Conservation (phyloP, 1,139 yeast genomes). For the Candida neerlandica region DNA sequence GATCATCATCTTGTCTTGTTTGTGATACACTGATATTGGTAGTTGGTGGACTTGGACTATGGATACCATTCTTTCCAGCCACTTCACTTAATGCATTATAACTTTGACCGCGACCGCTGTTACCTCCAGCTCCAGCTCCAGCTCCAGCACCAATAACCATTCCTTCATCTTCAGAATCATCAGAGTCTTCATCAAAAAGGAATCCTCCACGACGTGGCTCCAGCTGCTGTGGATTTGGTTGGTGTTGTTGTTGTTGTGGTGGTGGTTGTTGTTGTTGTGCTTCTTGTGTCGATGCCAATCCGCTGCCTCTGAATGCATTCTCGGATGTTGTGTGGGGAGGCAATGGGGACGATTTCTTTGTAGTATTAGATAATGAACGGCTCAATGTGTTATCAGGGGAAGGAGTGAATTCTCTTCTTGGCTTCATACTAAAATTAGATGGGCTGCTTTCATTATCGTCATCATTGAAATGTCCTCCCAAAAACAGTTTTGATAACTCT, state of each 20-base stretch:
- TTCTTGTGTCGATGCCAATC: slow-evolving; percentile 21
- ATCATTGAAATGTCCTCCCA: slow-evolving; percentile 22
- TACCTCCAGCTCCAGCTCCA: slow-evolving; percentile 13
- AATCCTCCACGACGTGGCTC: slow-evolving; percentile 21
- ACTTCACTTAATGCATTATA: slow-evolving; percentile 53
- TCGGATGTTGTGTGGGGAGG: slow-evolving; percentile 52
- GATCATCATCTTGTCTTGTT: slow-evolving; percentile 6
- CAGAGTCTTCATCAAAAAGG: slow-evolving; percentile 35
- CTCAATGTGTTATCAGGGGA: slow-evolving; percentile 14
- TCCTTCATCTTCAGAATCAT: slow-evolving; percentile 32
- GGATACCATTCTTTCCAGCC: slow-evolving; percentile 48
- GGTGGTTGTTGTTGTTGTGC: slow-evolving; percentile 11
- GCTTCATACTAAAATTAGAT: neutral
- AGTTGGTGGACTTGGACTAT: slow-evolving; percentile 31
- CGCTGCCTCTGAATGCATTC: slow-evolving; percentile 33
- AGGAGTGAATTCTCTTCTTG: slow-evolving; percentile 8
- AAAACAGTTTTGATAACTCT: slow-evolving; percentile 29
- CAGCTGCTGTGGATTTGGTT: slow-evolving; percentile 6
- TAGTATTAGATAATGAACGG: slow-evolving; percentile 28
- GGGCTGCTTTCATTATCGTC: slow-evolving; percentile 3
- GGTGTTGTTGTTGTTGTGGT: slow-evolving; percentile 3
- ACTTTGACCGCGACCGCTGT: slow-evolving; percentile 19
- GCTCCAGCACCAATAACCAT: slow-evolving; percentile 12
- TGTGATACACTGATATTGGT: slow-evolving; percentile 2
- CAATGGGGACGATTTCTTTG: slow-evolving; percentile 41